Base-by-base conservation (phyloP, 495 filamentous ascomycete genomes). In the Ascodesmis nigricans region DNA sequence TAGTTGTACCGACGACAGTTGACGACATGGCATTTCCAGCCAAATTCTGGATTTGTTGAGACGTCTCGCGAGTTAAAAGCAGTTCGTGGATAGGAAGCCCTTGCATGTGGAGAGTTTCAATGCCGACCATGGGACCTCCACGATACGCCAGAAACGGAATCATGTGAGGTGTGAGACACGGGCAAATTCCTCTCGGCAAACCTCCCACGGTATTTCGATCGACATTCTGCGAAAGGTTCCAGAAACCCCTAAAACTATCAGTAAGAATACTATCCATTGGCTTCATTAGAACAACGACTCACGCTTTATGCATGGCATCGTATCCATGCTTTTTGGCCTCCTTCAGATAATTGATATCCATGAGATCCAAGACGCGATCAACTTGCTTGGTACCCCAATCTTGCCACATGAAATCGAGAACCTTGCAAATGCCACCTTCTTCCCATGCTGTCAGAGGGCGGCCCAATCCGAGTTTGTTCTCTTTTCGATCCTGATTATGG, bases 11-110 rank as follows among this genome's bases (percentile, higher is more conserved):
- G 3, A 83, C 68, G 5, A 79, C 73, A 0, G 79, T 75, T 2
- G 72, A 66, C 2, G 65, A 66, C 80, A 91, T 91, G 0, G 80
- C 80, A 47, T 91, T 91, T 0, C 80, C 80, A 2, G 75, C 76
- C 4, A 91, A 58, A 38, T 82, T 67, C 33, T 71, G 67, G 5
- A 80, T 56, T 18, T 87, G 60, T 6, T 57, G 55, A 24, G 76
- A 62, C 0, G 59, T 66, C 43, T 87, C 73, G 21, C 59, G 59
- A 1, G 67, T 71, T 3, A 83, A 53, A 1, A 71, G 52, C 9
- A 87, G 50, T 10, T 63, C 59, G 23, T 71, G 51, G 3, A 75
- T 43, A 0, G 77, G 73, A 23, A 91, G 49, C 0, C 78, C 80
- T 54, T 90, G 80, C 15, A 90, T 55, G 5, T 56, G 49, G 10